Evolutionary conservation across 2,329 filamentous ascomycete species (phyloP).

Genomic region (Ophiobolus disseminans): DNA sequence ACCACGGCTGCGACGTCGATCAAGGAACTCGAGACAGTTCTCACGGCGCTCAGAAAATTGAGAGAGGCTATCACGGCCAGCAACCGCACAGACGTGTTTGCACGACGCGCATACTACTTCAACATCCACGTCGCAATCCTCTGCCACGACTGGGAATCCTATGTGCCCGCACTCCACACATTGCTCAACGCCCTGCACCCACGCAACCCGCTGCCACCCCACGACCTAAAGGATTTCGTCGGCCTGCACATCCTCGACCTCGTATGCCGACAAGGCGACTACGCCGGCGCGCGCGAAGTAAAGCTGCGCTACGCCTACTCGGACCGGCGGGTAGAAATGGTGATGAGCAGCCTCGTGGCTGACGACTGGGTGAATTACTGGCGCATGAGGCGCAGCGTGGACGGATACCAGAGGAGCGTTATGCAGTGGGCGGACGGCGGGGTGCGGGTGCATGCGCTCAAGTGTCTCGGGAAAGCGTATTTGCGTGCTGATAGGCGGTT

Average conservation of each 20-base stretch:
- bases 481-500: conserved; percentile 72
- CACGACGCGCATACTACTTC: conserved; percentile 89
- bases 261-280: conserved; percentile 80
- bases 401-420: conserved; percentile 79
- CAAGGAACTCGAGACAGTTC: conserved; percentile 72
- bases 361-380: conserved; percentile 86
- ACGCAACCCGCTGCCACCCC: conserved; percentile 69
- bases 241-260: conserved; percentile 86
- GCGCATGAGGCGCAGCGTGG: conserved; percentile 72
- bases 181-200: conserved; percentile 76
- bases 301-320: conserved; percentile 66
- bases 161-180: conserved; percentile 84
- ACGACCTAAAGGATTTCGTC: conserved; percentile 80
- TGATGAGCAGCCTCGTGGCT: conserved; percentile 74
- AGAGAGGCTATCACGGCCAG: conserved; percentile 87
- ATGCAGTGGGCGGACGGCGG: conserved; percentile 81
- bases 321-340: conserved; percentile 72
- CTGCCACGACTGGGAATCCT: conserved; percentile 82
- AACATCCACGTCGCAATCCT: conserved; percentile 85
- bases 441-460: conserved; percentile 79
- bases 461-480: conserved; percentile 86
- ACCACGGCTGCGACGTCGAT: conserved; percentile 42
- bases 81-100: conserved; percentile 77
- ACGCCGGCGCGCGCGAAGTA: conserved; percentile 75
- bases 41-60: conserved; percentile 87